These are phyloP conservation scores for Thinopyrum elongatum DNA, from an alignment of 176 grass and related monocot genomes.

Conservation along the genomic window DNA sequence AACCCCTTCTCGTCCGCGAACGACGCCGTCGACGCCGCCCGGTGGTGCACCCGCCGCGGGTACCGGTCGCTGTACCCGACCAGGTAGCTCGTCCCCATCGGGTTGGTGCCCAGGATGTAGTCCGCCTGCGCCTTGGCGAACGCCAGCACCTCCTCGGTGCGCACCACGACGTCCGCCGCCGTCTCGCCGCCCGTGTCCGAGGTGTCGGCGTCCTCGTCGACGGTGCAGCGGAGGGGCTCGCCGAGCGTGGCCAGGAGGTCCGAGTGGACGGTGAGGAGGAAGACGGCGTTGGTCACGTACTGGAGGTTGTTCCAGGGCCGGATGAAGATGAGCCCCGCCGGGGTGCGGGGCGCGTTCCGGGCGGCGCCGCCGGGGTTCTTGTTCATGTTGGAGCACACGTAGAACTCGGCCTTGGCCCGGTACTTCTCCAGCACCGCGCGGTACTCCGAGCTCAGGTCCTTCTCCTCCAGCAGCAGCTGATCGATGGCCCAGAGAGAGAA, in stretches of 20 bases:
- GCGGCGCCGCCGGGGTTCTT: constrained; percentile 49
- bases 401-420: constrained; percentile 60
- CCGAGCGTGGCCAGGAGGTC: constrained; percentile 46
- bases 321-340: constrained; percentile 75
- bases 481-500: background rate
- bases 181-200: background rate
- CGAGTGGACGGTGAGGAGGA: constrained; percentile 68
- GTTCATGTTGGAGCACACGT: constrained; percentile 81
- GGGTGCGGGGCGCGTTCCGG: constrained; percentile 71
- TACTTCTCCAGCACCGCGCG: constrained; percentile 48
- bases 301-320: constrained; percentile 94
- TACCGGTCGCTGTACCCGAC: constrained; percentile 61
- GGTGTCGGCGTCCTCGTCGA: background rate
- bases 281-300: constrained; percentile 70
- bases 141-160: constrained; percentile 36
- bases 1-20: constrained; percentile 51
- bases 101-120: constrained; percentile 77
- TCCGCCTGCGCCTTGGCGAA: constrained; percentile 67
- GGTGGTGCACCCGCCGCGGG: constrained; percentile 74
- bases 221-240: constrained; percentile 43
- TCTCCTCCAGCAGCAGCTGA: constrained; percentile 71
- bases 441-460: constrained; percentile 33
- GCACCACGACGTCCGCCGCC: background rate
- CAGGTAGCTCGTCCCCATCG: constrained; percentile 62
- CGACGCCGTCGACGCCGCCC: constrained; percentile 70